A percentile compares a stretch with the other conserved stretches of the same genome.
Conservation (phyloP, 495 filamentous ascomycete genomes). For the Aspergillus baeticus region DNA sequence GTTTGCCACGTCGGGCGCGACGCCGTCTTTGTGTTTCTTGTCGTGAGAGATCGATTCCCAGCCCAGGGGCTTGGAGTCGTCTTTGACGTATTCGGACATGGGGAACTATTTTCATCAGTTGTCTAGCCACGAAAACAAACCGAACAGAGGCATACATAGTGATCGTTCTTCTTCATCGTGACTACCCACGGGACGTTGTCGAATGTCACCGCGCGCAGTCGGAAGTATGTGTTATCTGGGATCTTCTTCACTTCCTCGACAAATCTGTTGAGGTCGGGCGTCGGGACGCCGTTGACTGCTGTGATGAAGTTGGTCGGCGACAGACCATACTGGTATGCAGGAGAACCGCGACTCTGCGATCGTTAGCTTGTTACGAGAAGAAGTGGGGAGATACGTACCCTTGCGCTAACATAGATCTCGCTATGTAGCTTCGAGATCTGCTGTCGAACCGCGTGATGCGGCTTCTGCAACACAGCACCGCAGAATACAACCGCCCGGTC, state of each 20-base stretch:
- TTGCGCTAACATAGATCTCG: constrained; percentile 91
- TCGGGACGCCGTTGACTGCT: constrained; percentile 84
- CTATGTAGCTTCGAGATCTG: constrained; percentile 96
- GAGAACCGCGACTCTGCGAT: constrained; percentile 66
- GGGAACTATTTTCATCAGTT: constrained; percentile 58
- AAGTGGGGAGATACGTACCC: constrained; percentile 47
- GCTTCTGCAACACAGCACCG: constrained; percentile 87
- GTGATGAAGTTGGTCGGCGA: constrained; percentile 97
- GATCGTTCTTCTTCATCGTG: constrained; percentile 99
- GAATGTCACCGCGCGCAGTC: constrained; percentile 90
- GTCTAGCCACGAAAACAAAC: background rate
- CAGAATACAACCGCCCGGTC: constrained; percentile 91
- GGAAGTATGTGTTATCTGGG: constrained; percentile 96
- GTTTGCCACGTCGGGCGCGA: constrained; percentile 37
- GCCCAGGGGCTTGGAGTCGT: constrained; percentile 56
- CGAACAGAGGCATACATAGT: constrained; percentile 60
- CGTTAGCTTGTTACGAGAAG: constrained; percentile 9
- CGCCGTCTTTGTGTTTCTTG: constrained; percentile 41
- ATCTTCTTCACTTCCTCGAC: constrained; percentile 78
- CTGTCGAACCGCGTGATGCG: constrained; percentile 94
- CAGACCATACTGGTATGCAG: constrained; percentile 88
- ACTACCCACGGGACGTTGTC: constrained; percentile 97
- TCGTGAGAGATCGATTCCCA: constrained; percentile 75
- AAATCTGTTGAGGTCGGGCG: constrained; percentile 77
- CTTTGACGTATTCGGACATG: constrained; percentile 83